Conservation (phyloP, 345 rosid species). For the Populus davidiana region DNA sequence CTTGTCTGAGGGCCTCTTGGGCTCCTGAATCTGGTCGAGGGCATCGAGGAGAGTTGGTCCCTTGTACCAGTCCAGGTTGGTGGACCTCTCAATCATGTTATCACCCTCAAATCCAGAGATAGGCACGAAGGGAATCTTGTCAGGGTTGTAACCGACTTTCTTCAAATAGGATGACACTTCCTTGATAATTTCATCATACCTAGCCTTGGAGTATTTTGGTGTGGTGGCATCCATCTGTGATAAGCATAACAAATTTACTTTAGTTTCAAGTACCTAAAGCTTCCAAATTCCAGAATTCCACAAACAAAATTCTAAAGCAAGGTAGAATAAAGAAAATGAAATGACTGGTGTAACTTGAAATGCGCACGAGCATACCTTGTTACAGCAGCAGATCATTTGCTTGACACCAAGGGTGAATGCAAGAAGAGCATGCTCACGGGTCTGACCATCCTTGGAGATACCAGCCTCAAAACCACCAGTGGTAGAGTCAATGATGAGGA, state of each 20-base stretch:
- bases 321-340: background rate
- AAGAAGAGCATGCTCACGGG: constrained; percentile 65
- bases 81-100: constrained; percentile 30
- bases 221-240: constrained; percentile 20
- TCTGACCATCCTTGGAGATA: constrained; percentile 79
- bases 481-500: constrained; percentile 73
- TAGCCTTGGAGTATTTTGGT: constrained; percentile 18
- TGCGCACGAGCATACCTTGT: constrained; percentile 42
- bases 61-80: constrained; percentile 30
- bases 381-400: constrained; percentile 77
- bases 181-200: constrained; percentile 22
- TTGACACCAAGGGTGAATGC: constrained; percentile 66
- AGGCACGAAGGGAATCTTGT: constrained; percentile 16
- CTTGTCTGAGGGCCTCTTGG: constrained; percentile 29
- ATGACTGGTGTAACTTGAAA: background rate
- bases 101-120: constrained; percentile 23
- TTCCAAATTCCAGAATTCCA: too few species aligned
- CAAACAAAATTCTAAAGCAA: background rate
- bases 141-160: constrained; percentile 19
- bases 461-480: constrained; percentile 88
- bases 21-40: constrained; percentile 24
- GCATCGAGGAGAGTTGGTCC: constrained; percentile 26
- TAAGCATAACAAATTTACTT: too few species aligned
- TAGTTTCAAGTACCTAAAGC: too few species aligned
- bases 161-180: constrained; percentile 21